phyloP scores from a whole-genome alignment of 441 rosid genomes.

The Croton laevigatus region DNA sequence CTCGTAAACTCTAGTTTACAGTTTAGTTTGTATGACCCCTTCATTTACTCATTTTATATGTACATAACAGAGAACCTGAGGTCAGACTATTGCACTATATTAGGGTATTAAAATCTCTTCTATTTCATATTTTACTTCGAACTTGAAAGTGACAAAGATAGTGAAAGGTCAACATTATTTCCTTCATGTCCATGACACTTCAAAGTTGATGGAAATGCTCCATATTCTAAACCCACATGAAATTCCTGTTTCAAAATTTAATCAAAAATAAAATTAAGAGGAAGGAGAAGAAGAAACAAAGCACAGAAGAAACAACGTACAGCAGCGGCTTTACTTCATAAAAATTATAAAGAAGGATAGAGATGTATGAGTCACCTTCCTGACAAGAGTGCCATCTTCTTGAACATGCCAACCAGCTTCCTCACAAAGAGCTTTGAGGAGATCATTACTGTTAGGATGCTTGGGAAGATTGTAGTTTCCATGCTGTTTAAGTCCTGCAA shows the following conservation, averaged over 20 bases:
- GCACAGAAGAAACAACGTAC: neutral
- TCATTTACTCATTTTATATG: neutral
- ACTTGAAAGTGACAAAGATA: constrained; percentile 28
- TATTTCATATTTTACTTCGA: neutral
- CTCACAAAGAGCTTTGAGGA: constrained; percentile 39
- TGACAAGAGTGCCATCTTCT: constrained; percentile 38
- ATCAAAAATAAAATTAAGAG: neutral
- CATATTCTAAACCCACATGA: constrained; percentile 5
- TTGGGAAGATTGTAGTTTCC: constrained; percentile 42
- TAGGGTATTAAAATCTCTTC: neutral
- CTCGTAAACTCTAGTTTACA: neutral
- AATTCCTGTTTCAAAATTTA: neutral
- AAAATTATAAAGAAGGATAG: too few species aligned
- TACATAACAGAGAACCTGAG: neutral
- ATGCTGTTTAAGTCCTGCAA: constrained; percentile 38
- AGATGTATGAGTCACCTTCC: constrained; percentile 18
- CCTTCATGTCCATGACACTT: constrained; percentile 14
- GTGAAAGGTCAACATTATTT: constrained; percentile 20
- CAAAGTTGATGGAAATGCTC: constrained; percentile 1
- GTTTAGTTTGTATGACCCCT: neutral
- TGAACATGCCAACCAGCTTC: constrained; percentile 51
- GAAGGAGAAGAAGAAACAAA: neutral
- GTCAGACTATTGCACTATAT: too few species aligned
- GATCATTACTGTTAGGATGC: constrained; percentile 38
- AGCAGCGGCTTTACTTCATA: neutral